Base-by-base conservation (phyloP, 768 basidiomycete species). In the Lactarius tabidus region DNA sequence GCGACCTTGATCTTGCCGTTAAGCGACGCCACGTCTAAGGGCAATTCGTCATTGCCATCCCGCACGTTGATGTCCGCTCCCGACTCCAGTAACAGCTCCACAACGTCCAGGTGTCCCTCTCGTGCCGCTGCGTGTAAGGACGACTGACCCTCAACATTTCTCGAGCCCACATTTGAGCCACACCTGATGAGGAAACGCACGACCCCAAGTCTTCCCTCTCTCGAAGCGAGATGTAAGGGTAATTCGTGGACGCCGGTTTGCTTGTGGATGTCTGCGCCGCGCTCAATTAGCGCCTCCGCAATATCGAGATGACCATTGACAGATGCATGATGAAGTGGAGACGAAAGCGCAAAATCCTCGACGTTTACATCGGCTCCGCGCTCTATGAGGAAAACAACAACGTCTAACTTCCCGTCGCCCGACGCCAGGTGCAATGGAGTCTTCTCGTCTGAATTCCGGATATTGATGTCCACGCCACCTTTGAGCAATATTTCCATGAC, bases 241-340 rank as follows among this genome's bases (percentile, higher is more conserved):
- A 52, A 35, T 36, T 28, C 0, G 6, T 29, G 8, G 23, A 8
- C 3, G 20, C 6, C 8, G 23, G 26, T 6, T 39, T n/a, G 31
- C 2, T 26, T 45, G 2, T 64, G 12, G 15, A 55, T 6, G 1
- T 35, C 39, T 15, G 41, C 51, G 18, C 33, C 39, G 9, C 1
- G 17, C 5, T 43, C 4, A 1, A 58, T 31, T 8, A 63, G 36
- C 15, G 58, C 18, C 15, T 39, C 36, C 1, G 51, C 29, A 4
- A 58, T 10, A 3, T n/a, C 20, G 48, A 63, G 26, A 26, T 18
- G 48, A 2, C 62, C 62, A 1, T 52, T 6, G 18, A 36, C 20
- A 2, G 62, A 63, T 14, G 62, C 62, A 6, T 18, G 5, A 39
- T 63, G 62, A 1, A 63, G 48, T 5, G 62, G 56, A n/a, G 62